Evolutionary conservation across 805 yeast genomes (phyloP).

Genomic region (Schwanniomyces sp.): DNA sequence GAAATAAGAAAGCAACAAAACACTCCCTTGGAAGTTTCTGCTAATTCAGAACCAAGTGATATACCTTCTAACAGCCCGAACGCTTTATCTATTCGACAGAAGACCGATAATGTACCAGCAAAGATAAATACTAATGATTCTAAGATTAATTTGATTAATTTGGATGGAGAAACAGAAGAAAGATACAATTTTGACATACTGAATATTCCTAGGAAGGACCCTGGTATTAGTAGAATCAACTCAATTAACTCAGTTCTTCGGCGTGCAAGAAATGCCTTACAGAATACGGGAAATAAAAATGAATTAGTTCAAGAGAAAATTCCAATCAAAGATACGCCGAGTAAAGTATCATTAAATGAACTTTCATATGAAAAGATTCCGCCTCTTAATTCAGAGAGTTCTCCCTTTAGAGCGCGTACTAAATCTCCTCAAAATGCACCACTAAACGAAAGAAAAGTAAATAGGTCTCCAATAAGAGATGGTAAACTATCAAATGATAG

Average conservation of each 20-base stretch:
- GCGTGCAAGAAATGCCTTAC: conserved; percentile 10
- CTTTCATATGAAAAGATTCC: background rate
- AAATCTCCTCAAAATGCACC: background rate
- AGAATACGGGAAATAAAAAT: background rate
- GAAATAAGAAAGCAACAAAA: no score
- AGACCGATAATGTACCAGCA: background rate
- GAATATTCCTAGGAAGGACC: background rate
- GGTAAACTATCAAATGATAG: background rate
- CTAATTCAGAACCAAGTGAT: no score
- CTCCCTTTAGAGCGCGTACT: background rate
- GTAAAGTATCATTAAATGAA: background rate
- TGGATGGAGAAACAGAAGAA: background rate
- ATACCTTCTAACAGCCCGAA: no score
- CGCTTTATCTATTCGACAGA: no score
- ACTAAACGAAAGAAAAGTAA: background rate
- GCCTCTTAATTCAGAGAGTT: background rate
- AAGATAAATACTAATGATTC: background rate
- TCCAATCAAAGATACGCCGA: background rate
- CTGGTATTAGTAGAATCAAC: background rate
- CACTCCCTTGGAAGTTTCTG: no score
- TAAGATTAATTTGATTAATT: background rate
- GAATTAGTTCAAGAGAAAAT: background rate
- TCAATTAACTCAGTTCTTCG: conserved; percentile 9
- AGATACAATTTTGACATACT: background rate
- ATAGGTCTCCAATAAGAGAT: background rate